Conservation (phyloP, 352 stramenopile genomes). For the Phytopythium chamaehyphon region DNA sequence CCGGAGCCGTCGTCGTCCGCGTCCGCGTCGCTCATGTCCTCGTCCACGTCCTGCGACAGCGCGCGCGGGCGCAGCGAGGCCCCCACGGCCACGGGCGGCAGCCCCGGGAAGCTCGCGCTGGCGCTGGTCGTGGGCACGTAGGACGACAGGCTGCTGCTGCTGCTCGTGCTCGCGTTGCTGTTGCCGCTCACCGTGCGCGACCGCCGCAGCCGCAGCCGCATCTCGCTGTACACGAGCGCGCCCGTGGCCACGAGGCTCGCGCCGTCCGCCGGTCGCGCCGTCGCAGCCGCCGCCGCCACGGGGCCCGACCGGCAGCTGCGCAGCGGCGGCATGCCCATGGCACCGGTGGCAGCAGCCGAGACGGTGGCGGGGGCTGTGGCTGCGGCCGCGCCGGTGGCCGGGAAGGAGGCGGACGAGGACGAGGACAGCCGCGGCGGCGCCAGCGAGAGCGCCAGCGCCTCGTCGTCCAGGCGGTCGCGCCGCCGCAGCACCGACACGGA, state of each 20-base stretch:
- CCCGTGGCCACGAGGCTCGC: background rate
- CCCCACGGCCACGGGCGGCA: background rate
- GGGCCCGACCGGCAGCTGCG: slow-evolving; percentile 33
- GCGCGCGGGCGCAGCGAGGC: background rate
- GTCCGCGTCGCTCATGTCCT: slow-evolving; percentile 31
- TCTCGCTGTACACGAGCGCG: slow-evolving; percentile 6
- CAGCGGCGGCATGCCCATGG: slow-evolving; percentile 36
- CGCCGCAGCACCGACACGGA: background rate
- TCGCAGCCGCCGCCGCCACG: slow-evolving; percentile 5
- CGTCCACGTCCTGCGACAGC: slow-evolving; percentile 29
- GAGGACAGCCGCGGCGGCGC: slow-evolving; percentile 3
- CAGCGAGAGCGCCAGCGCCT: background rate
- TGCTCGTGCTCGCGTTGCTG: slow-evolving; percentile 58
- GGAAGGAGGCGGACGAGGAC: slow-evolving; percentile 6
- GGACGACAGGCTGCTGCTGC: slow-evolving; percentile 41
- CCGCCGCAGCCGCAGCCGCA: slow-evolving; percentile 29
- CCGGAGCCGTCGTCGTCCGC: slow-evolving; percentile 15
- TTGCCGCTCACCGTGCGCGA: slow-evolving; percentile 63
- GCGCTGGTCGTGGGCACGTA: slow-evolving; percentile 31
- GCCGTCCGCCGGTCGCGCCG: slow-evolving; percentile 6
- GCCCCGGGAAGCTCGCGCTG: slow-evolving; percentile 10
- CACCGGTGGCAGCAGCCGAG: no score
- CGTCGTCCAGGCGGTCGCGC: background rate
- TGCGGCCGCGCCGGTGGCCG: slow-evolving; percentile 3
- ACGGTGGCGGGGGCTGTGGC: no score